phyloP scores from a whole-genome alignment of 2,329 filamentous ascomycete species.

The Tothia fuscella region DNA sequence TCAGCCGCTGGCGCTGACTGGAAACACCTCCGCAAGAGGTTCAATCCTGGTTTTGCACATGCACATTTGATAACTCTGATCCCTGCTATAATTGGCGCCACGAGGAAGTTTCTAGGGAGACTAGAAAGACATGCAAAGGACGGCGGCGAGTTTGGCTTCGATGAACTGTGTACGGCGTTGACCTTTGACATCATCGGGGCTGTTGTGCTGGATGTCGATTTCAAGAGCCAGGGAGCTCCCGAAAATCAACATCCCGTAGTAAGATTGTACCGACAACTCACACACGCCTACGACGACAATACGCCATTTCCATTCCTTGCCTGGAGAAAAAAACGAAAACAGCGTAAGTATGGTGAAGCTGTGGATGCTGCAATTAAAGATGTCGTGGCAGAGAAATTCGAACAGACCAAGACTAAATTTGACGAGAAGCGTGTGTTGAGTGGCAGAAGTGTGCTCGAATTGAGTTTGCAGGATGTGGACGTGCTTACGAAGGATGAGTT shows the following conservation, averaged over 20 bases:
- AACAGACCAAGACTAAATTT: not conserved
- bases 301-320: not conserved
- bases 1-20: slow-evolving; percentile 12
- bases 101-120: slow-evolving; percentile 3
- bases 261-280: not conserved
- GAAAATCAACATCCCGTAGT: slow-evolving; percentile 8
- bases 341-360: slow-evolving; percentile 10
- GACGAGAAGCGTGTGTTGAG: not conserved
- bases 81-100: slow-evolving; percentile 8
- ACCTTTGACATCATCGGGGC: slow-evolving; percentile 13
- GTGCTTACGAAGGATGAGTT: slow-evolving; percentile 8
- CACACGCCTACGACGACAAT: not conserved
- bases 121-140: slow-evolving; percentile 5
- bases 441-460: slow-evolving; percentile 6
- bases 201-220: slow-evolving; percentile 9
- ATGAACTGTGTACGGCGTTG: slow-evolving; percentile 2
- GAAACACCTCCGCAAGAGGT: slow-evolving; percentile 13
- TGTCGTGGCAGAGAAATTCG: slow-evolving; percentile 14
- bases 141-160: slow-evolving; percentile 10
- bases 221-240: slow-evolving; percentile 9
- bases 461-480: slow-evolving; percentile 6
- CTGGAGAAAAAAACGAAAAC: not conserved
- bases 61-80: slow-evolving; percentile 9
- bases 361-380: slow-evolving; percentile 14
- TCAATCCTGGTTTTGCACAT: slow-evolving; percentile 13